These are phyloP conservation scores for Mycena belliarum DNA, from an alignment of 768 basidiomycete genomes.

Conservation along the genomic window DNA sequence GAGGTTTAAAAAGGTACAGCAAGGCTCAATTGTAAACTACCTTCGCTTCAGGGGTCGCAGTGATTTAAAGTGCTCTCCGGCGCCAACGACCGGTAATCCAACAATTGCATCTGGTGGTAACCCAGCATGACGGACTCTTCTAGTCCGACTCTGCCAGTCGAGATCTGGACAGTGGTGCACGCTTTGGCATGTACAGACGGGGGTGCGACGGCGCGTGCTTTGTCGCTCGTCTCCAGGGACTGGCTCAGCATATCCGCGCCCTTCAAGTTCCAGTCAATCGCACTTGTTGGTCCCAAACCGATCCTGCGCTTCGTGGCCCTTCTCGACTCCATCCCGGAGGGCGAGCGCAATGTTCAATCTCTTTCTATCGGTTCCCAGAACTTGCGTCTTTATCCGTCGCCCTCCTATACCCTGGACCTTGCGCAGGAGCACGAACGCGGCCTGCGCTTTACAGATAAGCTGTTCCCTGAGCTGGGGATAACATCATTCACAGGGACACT, in stretches of 20 bases:
- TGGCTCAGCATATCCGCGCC: conserved; percentile 28
- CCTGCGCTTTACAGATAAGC: conserved; percentile 8
- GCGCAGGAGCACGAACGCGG: conserved; percentile 12
- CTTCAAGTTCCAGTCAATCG: conserved; percentile 28
- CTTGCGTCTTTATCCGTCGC: not conserved
- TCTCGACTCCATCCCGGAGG: conserved; percentile 12
- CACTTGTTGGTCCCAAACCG: conserved; percentile 26
- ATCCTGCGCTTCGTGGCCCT: conserved; percentile 24
- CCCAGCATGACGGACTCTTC: not conserved
- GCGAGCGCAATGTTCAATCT: conserved; percentile 8
- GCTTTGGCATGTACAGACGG: conserved; percentile 32
- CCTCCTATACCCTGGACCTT: conserved; percentile 9
- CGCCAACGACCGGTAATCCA: no score
- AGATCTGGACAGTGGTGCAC: conserved; percentile 32
- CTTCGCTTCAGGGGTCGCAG: no score
- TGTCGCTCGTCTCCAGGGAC: conserved; percentile 31
- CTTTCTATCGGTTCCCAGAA: conserved; percentile 20
- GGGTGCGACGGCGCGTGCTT: conserved; percentile 28
- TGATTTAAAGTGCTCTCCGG: no score
- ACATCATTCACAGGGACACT: not conserved
- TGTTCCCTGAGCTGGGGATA: conserved; percentile 19
- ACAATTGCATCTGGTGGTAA: no score
- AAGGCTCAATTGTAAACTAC: no score
- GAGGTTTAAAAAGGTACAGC: no score
- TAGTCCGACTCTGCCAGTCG: conserved; percentile 20